A percentile compares a stretch with the other conserved stretches of the same genome.
phyloP scores from a whole-genome alignment of 805 yeast genomes.

The Kregervanrija fluxuum region DNA sequence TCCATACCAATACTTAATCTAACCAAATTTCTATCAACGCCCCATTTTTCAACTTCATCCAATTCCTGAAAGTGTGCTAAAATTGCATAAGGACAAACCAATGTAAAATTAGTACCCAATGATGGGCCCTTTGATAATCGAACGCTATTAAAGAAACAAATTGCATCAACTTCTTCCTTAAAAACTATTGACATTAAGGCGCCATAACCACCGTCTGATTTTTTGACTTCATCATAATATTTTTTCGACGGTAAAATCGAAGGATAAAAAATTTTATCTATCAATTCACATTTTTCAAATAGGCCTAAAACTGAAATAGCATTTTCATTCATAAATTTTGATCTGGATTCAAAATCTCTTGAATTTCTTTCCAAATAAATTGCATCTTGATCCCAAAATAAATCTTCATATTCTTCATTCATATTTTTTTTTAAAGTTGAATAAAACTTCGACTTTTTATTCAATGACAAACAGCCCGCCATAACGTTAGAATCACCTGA shows the following conservation, averaged over 20 bases:
- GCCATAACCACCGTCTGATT: constrained; percentile 79
- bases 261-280: constrained; percentile 71
- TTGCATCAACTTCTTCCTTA: constrained; percentile 55
- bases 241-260: constrained; percentile 41
- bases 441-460: constrained; percentile 53
- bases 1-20: constrained; percentile 85
- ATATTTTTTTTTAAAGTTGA: constrained; percentile 41
- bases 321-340: constrained; percentile 46
- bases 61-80: constrained; percentile 80
- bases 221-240: constrained; percentile 66
- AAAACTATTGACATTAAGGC: constrained; percentile 75
- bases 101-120: constrained; percentile 81
- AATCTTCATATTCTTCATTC: constrained; percentile 56
- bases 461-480: constrained; percentile 85
- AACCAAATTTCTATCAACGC: constrained; percentile 70
- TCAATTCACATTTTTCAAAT: constrained; percentile 41
- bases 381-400: constrained; percentile 91
- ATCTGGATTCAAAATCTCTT: constrained; percentile 73
- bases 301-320: constrained; percentile 48
- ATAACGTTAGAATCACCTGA: constrained; percentile 93
- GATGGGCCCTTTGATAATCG: constrained; percentile 82
- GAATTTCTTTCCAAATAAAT: constrained; percentile 87
- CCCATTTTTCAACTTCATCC: constrained; percentile 74
- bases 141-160: constrained; percentile 64
- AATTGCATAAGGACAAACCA: constrained; percentile 85